A percentile compares a stretch with the other conserved stretches of the same genome.
These are phyloP conservation scores for Ceratobasidium sp. DNA, from an alignment of 1,284 basidiomycete species.

Conservation along the genomic window DNA sequence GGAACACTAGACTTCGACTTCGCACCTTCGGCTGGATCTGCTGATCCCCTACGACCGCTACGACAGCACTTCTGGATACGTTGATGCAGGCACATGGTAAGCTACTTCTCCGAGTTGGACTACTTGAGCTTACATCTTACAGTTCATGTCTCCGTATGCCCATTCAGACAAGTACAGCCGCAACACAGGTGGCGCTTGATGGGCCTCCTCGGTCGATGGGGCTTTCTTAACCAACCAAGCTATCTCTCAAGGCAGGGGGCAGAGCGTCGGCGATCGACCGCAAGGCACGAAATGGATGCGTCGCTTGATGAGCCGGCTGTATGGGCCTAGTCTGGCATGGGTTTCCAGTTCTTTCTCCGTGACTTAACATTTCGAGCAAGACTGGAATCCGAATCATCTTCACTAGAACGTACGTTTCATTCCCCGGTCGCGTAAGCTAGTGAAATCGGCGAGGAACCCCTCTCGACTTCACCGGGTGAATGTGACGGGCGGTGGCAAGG, in stretches of 20 bases:
- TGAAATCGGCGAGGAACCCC: conserved; percentile 11
- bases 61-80: too few species aligned
- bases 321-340: conserved; percentile 21
- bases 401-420: conserved; percentile 40
- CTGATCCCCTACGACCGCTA: neutral
- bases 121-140: neutral
- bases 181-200: neutral
- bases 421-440: conserved; percentile 6
- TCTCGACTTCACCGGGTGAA: neutral
- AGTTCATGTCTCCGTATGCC: neutral
- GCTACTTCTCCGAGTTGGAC: conserved; percentile 9
- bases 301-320: conserved; percentile 12
- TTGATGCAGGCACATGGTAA: neutral
- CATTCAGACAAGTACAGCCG: neutral
- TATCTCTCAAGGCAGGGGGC: neutral
- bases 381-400: conserved; percentile 8
- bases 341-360: conserved; percentile 28
- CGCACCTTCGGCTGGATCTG: neutral
- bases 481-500: conserved; percentile 8
- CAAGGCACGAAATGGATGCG: neutral
- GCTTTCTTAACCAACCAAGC: too few species aligned
- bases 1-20: conserved; percentile 1
- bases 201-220: too few species aligned
- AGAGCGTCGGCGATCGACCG: conserved; percentile 1
- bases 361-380: conserved; percentile 20